A percentile compares a stretch with the other conserved stretches of the same genome.
Evolutionary conservation across 192 early-diverging fungal genomes (phyloP).

Genomic region (Umbelopsis vinacea): DNA sequence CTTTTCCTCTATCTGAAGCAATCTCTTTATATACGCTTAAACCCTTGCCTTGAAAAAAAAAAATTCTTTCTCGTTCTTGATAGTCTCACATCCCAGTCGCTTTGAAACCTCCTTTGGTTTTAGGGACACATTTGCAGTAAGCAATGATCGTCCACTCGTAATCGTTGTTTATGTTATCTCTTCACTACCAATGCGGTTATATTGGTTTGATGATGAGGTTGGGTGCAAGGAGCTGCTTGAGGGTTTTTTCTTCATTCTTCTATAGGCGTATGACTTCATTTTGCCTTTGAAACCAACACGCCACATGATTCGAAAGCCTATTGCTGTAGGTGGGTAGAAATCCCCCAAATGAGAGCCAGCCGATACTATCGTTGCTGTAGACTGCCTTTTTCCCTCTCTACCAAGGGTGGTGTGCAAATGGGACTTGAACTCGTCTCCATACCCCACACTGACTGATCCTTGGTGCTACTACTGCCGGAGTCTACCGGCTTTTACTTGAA

Average conservation of each 20-base stretch:
- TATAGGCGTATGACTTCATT: constrained; percentile 9
- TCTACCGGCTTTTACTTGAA: no score
- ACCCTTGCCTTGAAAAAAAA: constrained; percentile 11
- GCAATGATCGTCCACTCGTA: constrained; percentile 13
- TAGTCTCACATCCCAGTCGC: background rate
- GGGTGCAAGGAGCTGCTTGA: background rate
- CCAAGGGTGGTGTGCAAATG: no score
- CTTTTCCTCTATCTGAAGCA: background rate
- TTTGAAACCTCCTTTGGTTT: constrained; percentile 13
- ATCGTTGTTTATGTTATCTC: background rate
- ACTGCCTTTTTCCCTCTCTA: no score
- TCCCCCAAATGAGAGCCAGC: background rate
- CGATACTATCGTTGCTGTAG: no score
- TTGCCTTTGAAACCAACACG: constrained; percentile 7
- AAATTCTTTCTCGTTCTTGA: background rate
- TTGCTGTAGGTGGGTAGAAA: background rate
- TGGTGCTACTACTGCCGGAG: no score
- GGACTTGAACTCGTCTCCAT: no score
- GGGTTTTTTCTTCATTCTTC: background rate
- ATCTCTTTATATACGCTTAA: constrained; percentile 3
- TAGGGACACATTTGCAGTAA: constrained; percentile 9
- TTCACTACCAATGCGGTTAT: background rate
- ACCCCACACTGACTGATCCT: no score
- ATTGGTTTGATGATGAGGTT: background rate
- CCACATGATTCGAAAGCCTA: constrained; percentile 18